These are phyloP conservation scores for Patellaria atrata DNA, from an alignment of 495 filamentous ascomycete genomes.

Conservation along the genomic window DNA sequence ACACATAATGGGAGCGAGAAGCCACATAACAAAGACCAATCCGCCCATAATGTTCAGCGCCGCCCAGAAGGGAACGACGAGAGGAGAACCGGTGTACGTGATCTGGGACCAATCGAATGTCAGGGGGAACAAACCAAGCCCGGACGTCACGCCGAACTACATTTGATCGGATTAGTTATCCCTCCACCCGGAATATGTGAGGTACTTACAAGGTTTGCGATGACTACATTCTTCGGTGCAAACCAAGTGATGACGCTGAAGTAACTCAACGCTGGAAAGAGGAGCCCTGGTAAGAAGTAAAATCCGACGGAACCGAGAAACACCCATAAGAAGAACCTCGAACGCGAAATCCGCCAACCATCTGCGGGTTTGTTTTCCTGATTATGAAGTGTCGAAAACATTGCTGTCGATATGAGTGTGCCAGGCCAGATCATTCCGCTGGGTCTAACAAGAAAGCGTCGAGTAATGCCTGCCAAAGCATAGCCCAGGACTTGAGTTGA, in stretches of 20 bases:
- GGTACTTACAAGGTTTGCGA: constrained; percentile 49
- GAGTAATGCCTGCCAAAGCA: constrained; percentile 63
- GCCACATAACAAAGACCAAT: constrained; percentile 77
- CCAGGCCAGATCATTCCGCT: constrained; percentile 88
- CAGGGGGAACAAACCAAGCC: constrained; percentile 69
- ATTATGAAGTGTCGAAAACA: constrained; percentile 77
- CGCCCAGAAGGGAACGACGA: constrained; percentile 84
- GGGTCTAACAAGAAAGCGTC: constrained; percentile 67
- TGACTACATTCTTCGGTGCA: constrained; percentile 57
- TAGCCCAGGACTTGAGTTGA: constrained; percentile 80
- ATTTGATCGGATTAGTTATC: neutral
- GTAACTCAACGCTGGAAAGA: constrained; percentile 76
- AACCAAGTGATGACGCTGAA: constrained; percentile 91
- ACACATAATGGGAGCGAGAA: constrained; percentile 66
- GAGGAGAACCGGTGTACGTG: constrained; percentile 75
- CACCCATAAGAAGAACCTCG: constrained; percentile 58
- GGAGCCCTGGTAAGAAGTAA: constrained; percentile 75
- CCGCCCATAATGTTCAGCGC: constrained; percentile 78
- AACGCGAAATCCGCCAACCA: constrained; percentile 69
- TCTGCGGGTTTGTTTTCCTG: constrained; percentile 65
- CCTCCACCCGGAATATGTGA: constrained; percentile 1
- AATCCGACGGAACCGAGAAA: constrained; percentile 34
- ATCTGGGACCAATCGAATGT: constrained; percentile 94
- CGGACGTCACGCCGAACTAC: constrained; percentile 66
- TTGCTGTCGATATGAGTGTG: constrained; percentile 73